Evolutionary conservation across 371 early-diverging fungal genomes (phyloP).

Genomic region (Mortierella sp.): DNA sequence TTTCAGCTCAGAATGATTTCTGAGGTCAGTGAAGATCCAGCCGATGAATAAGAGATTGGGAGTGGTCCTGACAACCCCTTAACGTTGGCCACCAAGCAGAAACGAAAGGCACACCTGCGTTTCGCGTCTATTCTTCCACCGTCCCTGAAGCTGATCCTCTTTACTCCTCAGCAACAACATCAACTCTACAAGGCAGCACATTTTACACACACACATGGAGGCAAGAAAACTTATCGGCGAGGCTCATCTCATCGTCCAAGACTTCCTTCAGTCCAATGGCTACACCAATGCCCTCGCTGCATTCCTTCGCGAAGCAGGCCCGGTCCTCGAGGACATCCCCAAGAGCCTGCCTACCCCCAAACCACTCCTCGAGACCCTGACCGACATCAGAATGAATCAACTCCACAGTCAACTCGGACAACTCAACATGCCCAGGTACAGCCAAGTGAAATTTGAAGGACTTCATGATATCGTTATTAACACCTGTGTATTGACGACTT

Average conservation of each 20-base stretch:
- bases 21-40: neutral
- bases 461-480: neutral
- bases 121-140: neutral
- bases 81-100: neutral
- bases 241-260: conserved; percentile 56
- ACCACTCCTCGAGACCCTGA: conserved; percentile 48
- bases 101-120: neutral
- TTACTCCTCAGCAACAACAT: neutral
- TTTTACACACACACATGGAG: conserved; percentile 22
- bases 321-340: conserved; percentile 55
- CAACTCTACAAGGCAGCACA: too few species aligned
- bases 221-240: conserved; percentile 40
- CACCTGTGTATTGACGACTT: neutral
- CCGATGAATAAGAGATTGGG: neutral
- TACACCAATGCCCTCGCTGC: conserved; percentile 63
- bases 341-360: conserved; percentile 39
- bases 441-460: neutral
- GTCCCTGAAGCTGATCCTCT: too few species aligned
- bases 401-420: conserved; percentile 47
- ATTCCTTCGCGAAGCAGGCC: conserved; percentile 64
- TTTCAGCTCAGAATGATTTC: neutral
- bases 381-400: conserved; percentile 43
- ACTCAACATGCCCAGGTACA: conserved; percentile 51
- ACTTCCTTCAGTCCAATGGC: conserved; percentile 64
- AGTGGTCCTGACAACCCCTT: conserved; percentile 8